These are phyloP conservation scores for Saturnispora serradocipensis DNA, from an alignment of 805 yeast species.

Conservation along the genomic window DNA sequence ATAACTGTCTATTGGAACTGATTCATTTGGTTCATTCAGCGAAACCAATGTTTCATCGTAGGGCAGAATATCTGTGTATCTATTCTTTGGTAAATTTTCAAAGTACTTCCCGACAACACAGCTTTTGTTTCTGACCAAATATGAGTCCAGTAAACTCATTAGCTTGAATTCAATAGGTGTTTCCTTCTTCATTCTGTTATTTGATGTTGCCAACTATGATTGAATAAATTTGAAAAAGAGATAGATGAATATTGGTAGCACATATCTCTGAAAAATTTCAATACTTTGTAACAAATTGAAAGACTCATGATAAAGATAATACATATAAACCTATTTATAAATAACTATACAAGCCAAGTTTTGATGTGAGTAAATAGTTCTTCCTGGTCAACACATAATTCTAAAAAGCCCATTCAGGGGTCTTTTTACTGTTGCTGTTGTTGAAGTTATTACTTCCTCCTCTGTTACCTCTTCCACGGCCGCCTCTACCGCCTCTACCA, in stretches of 20 bases:
- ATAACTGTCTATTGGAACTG: constrained; percentile 26
- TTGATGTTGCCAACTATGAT: background rate
- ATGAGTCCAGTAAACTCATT: background rate
- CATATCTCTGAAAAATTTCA: background rate
- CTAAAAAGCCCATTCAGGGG: constrained; percentile 24
- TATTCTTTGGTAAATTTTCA: constrained; percentile 26
- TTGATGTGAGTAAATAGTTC: background rate
- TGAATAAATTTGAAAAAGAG: background rate
- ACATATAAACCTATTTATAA: background rate
- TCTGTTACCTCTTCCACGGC: constrained; percentile 30
- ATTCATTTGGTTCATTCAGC: background rate
- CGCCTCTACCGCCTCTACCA: constrained; percentile 42
- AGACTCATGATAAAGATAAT: background rate
- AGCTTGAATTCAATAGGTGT: background rate
- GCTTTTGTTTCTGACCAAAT: background rate
- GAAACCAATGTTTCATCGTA: constrained; percentile 51
- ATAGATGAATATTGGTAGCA: background rate
- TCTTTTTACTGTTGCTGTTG: constrained; percentile 4
- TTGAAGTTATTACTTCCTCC: constrained; percentile 15
- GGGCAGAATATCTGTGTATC: constrained; percentile 58
- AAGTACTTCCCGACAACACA: background rate
- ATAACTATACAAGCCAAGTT: background rate
- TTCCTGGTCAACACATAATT: background rate
- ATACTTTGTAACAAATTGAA: background rate
- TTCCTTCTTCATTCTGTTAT: background rate